Percentiles rank a stretch among this genome's conserved stretches.
phyloP scores from a whole-genome alignment of 768 basidiomycete species.

The Naganishia vaughanmartiniae region DNA sequence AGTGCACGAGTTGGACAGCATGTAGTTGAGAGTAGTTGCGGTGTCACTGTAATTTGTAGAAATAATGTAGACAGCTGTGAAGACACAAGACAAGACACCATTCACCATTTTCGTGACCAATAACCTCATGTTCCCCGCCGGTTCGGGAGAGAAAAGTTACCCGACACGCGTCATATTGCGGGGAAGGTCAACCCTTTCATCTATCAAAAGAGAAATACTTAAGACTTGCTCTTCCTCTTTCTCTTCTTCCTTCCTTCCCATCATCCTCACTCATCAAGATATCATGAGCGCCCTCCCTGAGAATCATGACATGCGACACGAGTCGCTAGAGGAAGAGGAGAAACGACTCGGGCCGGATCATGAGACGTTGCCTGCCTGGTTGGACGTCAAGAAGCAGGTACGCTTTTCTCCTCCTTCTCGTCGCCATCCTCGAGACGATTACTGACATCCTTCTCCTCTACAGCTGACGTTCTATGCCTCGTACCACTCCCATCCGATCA shows the following conservation, averaged over 20 bases:
- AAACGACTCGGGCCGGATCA: slow-evolving; percentile 28
- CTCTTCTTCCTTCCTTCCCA: not conserved
- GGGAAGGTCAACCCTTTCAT: not conserved
- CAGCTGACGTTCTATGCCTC: slow-evolving; percentile 90
- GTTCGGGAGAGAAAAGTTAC: too few species aligned
- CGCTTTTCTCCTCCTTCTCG: not conserved
- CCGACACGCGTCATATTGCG: too few species aligned
- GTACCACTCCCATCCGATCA: slow-evolving; percentile 79
- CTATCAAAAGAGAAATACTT: not conserved
- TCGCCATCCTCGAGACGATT: not conserved
- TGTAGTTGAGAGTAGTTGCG: not conserved
- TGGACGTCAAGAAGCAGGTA: slow-evolving; percentile 34
- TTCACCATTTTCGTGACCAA: too few species aligned
- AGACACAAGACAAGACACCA: too few species aligned
- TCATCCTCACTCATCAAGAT: not conserved
- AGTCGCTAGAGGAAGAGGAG: slow-evolving; percentile 32
- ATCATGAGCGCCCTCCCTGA: slow-evolving; percentile 12
- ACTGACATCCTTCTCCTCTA: not conserved
- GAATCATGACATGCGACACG: slow-evolving; percentile 27
- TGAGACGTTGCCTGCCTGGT: slow-evolving; percentile 26
- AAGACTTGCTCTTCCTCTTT: not conserved
- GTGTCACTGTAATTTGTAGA: not conserved
- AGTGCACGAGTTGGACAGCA: not conserved
- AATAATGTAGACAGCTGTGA: not conserved
- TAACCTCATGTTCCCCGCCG: too few species aligned